Evolutionary conservation across 805 yeast genomes (phyloP).

Genomic region (Lipomyces kockii): DNA sequence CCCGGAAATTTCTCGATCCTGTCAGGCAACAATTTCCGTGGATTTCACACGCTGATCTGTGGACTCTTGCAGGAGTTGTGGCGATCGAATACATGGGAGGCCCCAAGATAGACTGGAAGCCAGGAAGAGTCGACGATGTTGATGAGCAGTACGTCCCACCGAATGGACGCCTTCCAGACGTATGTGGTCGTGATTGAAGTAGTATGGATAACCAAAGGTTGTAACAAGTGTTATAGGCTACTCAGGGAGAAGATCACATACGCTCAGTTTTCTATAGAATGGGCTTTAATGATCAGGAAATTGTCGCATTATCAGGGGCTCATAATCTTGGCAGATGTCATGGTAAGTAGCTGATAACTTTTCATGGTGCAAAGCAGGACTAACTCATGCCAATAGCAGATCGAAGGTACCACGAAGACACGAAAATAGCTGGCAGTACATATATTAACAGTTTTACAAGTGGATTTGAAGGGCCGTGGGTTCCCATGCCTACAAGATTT

Average conservation of each 20-base stretch:
- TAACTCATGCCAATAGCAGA: slow-evolving; percentile 4
- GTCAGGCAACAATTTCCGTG: slow-evolving; percentile 64
- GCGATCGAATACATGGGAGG: slow-evolving; percentile 82
- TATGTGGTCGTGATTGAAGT: slow-evolving; percentile 9
- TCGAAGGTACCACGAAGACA: background rate
- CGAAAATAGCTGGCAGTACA: background rate
- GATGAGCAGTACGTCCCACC: slow-evolving; percentile 59
- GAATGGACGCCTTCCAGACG: slow-evolving; percentile 73
- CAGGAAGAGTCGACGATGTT: slow-evolving; percentile 70
- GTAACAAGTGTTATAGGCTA: slow-evolving; percentile 48
- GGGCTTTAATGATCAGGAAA: slow-evolving; percentile 72
- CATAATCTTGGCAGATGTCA: slow-evolving; percentile 82
- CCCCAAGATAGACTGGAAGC: slow-evolving; percentile 75
- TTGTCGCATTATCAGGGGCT: slow-evolving; percentile 75
- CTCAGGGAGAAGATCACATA: slow-evolving; percentile 66
- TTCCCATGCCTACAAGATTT: slow-evolving; percentile 74
- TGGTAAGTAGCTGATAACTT: slow-evolving; percentile 45
- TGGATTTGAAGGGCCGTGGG: slow-evolving; percentile 88
- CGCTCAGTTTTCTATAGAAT: slow-evolving; percentile 65
- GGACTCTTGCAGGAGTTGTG: slow-evolving; percentile 76
- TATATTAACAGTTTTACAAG: slow-evolving; percentile 41
- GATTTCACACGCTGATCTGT: slow-evolving; percentile 79
- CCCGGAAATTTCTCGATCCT: slow-evolving; percentile 60
- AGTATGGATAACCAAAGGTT: background rate
- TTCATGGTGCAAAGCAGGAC: background rate